Base-by-base conservation (phyloP, 768 basidiomycete genomes). In the Calocybe indica region DNA sequence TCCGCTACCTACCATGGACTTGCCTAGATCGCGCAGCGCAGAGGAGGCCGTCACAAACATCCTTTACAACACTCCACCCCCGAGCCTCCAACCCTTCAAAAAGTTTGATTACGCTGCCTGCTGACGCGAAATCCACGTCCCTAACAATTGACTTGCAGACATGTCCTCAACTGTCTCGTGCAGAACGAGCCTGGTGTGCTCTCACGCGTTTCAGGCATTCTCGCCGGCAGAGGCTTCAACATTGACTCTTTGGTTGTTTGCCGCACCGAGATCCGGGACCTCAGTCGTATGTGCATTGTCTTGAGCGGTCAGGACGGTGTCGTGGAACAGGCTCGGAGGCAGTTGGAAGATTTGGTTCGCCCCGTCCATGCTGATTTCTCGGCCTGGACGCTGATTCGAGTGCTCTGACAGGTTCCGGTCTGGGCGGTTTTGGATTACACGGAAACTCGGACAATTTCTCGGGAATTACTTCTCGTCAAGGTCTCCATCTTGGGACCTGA, bases 151-250 rank as follows among this genome's bases (percentile, higher is more conserved):
- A 7, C 31, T 48, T 49, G 30, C 50, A 97, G 93, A 65, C 95
- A 98, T 62, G 80, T 94, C 49, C 78, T 98, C 52, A 98, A 99
- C 70, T 97, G 94, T 65, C 82, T 99, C 51, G 96, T 98, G 3
- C 96, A 99, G 68, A 97, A 99, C 63, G 96, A 99, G 69, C 96
- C 96, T 2, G 96, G 96, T 59, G 96, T 99, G n/a, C 79, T 99
- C 9, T 96, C 95, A 29, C 87, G 96, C 57, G 93, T 99, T 3
- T 95, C 95, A 5, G 96, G 96, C 46, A 97, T 95, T 59, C 78
- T 99, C 15, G 96, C 96, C 13, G 96, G 91, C 37, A 77, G 96
- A 54, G 96, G 96, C 4, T 96, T 99, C 76, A 99, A 99, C 73
- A 90, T 95, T 64, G 95, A 99, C 69, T 97, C 95, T 5, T 75